Percentiles rank a stretch among this genome's conserved stretches.
Evolutionary conservation across 495 filamentous ascomycete genomes (phyloP).

Genomic region (Aeminium ludgeri): DNA sequence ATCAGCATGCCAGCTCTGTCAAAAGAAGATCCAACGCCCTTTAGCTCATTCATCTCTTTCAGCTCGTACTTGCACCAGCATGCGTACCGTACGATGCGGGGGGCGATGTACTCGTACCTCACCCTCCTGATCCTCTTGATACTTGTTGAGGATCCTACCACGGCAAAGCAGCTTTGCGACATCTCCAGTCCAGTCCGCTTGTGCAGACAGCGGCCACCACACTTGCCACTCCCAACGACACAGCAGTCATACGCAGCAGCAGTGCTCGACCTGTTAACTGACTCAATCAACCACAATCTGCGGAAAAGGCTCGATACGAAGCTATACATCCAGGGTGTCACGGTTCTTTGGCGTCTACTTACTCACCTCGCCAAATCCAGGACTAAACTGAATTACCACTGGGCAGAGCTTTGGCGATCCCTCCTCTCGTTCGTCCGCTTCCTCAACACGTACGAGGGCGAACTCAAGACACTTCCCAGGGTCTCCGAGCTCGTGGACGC

Average conservation of each 20-base stretch:
- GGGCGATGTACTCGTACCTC: conserved; percentile 65
- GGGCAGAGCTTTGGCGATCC: conserved; percentile 86
- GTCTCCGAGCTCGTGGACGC: conserved; percentile 46
- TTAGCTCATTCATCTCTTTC: conserved; percentile 69
- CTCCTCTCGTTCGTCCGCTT: conserved; percentile 83
- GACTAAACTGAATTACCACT: conserved; percentile 50
- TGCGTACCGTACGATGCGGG: conserved; percentile 63
- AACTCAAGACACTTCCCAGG: conserved; percentile 46
- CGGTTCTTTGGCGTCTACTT: conserved; percentile 37
- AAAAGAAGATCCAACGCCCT: conserved; percentile 55
- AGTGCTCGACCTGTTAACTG: conserved; percentile 71
- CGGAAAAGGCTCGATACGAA: conserved; percentile 67
- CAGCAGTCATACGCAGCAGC: conserved; percentile 45
- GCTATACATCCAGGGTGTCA: conserved; percentile 46
- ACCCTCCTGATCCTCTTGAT: conserved; percentile 71
- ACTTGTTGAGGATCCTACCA: conserved; percentile 66
- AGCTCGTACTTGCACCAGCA: conserved; percentile 89
- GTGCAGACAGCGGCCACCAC: conserved; percentile 79
- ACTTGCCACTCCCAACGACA: conserved; percentile 55
- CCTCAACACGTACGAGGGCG: conserved; percentile 64
- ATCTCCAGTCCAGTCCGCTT: conserved; percentile 59
- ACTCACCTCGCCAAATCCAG: conserved; percentile 42
- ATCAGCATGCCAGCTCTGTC: conserved; percentile 40
- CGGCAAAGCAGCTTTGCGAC: conserved; percentile 76
- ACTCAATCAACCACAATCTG: conserved; percentile 88